Conservation (phyloP, 192 early-diverging fungal genomes). For the Thamnidium elegans region DNA sequence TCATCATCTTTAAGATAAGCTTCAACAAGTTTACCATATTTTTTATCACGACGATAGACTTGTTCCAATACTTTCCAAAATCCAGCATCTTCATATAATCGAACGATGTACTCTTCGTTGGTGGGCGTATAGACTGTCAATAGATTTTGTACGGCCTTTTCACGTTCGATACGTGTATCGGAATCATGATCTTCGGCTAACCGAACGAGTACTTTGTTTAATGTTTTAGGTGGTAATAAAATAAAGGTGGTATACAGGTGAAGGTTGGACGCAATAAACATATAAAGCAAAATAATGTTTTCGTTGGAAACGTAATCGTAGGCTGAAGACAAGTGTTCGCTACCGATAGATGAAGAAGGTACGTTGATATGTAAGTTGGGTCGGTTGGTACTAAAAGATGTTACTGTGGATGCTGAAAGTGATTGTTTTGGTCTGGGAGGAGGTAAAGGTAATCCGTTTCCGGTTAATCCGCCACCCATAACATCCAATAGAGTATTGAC, state of each 20-base stretch:
- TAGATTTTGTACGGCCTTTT: constrained; percentile 51
- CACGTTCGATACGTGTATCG: constrained; percentile 48
- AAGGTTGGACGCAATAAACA: constrained; percentile 54
- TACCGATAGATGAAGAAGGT: background rate
- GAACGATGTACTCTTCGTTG: constrained; percentile 49
- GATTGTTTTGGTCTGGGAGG: constrained; percentile 33
- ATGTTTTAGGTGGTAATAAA: constrained; percentile 49
- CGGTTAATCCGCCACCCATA: constrained; percentile 35
- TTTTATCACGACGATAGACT: constrained; percentile 52
- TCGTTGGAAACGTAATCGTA: constrained; percentile 19
- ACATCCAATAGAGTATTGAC: constrained; percentile 60
- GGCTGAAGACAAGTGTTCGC: constrained; percentile 27
- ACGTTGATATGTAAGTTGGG: constrained; percentile 7
- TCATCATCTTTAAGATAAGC: constrained; percentile 55
- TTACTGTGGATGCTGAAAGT: constrained; percentile 31
- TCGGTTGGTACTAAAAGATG: constrained; percentile 21
- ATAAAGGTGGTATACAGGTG: constrained; percentile 56
- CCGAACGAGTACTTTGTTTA: constrained; percentile 48
- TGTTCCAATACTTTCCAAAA: constrained; percentile 58
- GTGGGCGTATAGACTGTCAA: constrained; percentile 52
- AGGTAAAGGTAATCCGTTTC: constrained; percentile 8
- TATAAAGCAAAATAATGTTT: constrained; percentile 41
- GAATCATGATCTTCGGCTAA: constrained; percentile 45
- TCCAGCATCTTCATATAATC: constrained; percentile 51
- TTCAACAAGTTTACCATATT: constrained; percentile 52